Conservation (phyloP, 345 rosid species). For the Aquilaria sinensis region DNA sequence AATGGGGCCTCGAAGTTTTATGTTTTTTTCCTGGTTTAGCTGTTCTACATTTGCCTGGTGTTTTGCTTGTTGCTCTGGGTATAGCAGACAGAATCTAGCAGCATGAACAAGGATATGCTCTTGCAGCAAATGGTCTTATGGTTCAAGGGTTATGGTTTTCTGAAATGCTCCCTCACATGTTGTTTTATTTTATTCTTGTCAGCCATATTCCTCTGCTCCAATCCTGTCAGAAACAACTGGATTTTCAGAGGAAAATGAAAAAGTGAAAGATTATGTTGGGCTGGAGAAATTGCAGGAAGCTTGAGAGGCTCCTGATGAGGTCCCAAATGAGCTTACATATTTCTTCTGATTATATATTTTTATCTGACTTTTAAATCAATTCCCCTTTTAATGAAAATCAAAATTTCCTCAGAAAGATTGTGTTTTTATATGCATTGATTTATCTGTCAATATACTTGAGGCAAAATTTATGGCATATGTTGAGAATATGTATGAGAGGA, state of each 20-base stretch:
- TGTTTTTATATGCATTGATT: too few species aligned
- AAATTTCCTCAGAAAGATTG: too few species aligned
- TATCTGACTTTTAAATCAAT: too few species aligned
- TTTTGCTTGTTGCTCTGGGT: conserved; percentile 13
- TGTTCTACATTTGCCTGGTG: conserved; percentile 3
- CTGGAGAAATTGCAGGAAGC: too few species aligned
- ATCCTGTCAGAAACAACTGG: too few species aligned
- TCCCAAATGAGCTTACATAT: too few species aligned
- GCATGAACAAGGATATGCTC: conserved; percentile 2
- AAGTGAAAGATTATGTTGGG: too few species aligned
- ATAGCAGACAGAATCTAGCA: conserved; percentile 42
- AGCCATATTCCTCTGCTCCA: not conserved
- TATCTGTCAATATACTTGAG: too few species aligned
- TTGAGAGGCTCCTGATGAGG: too few species aligned
- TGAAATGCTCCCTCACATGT: not conserved
- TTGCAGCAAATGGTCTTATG: conserved; percentile 13
- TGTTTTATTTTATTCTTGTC: not conserved
- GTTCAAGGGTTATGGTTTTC: not conserved
- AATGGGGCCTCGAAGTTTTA: not conserved
- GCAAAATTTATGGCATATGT: too few species aligned
- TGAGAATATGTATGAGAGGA: not conserved
- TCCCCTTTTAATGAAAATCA: too few species aligned
- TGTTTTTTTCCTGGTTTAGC: not conserved
- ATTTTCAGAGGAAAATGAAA: not conserved
- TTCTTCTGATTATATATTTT: too few species aligned